phyloP scores from a whole-genome alignment of 108 stramenopile genomes.

The Pseudonitzschia multistriata region DNA sequence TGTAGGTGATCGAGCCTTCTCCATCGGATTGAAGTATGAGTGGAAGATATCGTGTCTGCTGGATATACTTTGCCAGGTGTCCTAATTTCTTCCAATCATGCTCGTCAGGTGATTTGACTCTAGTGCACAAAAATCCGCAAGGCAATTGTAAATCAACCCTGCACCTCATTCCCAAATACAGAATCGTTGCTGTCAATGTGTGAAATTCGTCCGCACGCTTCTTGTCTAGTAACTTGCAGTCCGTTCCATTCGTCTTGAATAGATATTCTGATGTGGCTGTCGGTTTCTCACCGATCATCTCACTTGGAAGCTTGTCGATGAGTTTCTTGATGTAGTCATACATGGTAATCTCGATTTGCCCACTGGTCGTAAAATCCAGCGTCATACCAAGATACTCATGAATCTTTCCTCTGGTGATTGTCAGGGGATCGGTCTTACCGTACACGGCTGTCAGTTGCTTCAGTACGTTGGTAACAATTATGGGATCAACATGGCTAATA shows the following conservation, averaged over 20 bases:
- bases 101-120: slow-evolving; percentile 37
- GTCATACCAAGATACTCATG: slow-evolving; percentile 42
- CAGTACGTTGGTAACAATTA: background rate
- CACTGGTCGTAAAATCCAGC: slow-evolving; percentile 14
- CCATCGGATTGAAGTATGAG: too few relatives aligned
- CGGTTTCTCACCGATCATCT: slow-evolving; percentile 10
- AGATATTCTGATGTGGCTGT: slow-evolving; percentile 36
- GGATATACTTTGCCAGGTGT: slow-evolving; percentile 38
- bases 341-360: slow-evolving; percentile 26
- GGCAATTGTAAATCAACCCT: slow-evolving; percentile 38
- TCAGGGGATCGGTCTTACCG: background rate
- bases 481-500: slow-evolving; percentile 32
- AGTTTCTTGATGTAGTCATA: too few relatives aligned
- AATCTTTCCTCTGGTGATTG: slow-evolving; percentile 15
- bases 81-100: slow-evolving; percentile 49
- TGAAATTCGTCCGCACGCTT: slow-evolving; percentile 7
- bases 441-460: too few relatives aligned
- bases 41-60: slow-evolving; percentile 6
- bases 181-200: slow-evolving; percentile 12
- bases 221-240: background rate
- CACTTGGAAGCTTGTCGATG: background rate
- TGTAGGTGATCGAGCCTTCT: too few relatives aligned
- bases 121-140: slow-evolving; percentile 42
- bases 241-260: slow-evolving; percentile 21
- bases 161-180: slow-evolving; percentile 33